Conservation (phyloP, 768 basidiomycete genomes). For the Russula ochroleuca region DNA sequence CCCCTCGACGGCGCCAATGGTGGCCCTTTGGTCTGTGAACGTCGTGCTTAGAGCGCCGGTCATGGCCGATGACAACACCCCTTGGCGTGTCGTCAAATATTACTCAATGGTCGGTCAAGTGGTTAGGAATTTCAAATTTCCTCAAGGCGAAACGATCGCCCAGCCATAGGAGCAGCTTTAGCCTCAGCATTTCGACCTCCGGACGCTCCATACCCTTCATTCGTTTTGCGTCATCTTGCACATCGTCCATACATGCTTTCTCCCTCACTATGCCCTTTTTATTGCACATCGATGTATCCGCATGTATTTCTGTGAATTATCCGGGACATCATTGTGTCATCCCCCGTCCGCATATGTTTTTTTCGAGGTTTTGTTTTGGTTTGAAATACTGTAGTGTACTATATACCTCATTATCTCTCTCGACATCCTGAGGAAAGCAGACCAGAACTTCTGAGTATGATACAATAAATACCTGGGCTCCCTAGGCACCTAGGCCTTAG, state of each 20-base stretch:
- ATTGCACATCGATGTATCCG: constrained; percentile 6
- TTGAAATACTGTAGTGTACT: constrained; percentile 19
- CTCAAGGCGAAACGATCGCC: constrained; percentile 14
- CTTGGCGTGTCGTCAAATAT: constrained; percentile 13
- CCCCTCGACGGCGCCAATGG: constrained; percentile 12
- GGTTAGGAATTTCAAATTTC: constrained; percentile 11
- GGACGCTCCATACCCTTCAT: background rate
- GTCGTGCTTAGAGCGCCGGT: constrained; percentile 12
- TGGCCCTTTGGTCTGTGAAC: constrained; percentile 12
- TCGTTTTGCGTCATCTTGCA: constrained; percentile 17
- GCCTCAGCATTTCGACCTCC: background rate
- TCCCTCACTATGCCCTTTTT: constrained; percentile 18
- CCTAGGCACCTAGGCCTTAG: background rate
- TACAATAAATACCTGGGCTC: constrained; percentile 1
- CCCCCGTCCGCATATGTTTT: background rate
- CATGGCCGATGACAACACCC: constrained; percentile 12
- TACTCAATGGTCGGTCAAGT: constrained; percentile 15
- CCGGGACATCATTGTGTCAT: constrained; percentile 12
- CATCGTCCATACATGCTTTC: constrained; percentile 13
- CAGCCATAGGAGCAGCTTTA: constrained; percentile 17
- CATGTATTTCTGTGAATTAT: constrained; percentile 16
- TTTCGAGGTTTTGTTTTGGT: constrained; percentile 10
- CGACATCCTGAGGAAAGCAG: constrained; percentile 26
- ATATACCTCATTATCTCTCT: background rate
- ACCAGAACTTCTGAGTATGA: constrained; percentile 28